Conservation (phyloP, 192 early-diverging fungal genomes). For the Ramicandelaber brevisporus region DNA sequence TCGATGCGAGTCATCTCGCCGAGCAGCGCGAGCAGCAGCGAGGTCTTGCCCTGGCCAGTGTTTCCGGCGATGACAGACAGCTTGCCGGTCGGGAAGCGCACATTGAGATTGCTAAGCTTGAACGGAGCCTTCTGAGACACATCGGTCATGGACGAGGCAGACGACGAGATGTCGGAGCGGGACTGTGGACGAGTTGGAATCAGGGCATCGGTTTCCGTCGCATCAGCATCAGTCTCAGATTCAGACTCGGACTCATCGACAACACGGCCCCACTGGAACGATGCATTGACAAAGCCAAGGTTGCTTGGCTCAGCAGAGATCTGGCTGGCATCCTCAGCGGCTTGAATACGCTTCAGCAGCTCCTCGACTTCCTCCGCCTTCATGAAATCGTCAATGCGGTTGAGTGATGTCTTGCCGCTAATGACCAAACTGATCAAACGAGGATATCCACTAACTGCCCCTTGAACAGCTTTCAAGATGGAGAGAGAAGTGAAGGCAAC, state of each 20-base stretch:
- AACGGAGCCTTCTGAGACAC: too few species aligned
- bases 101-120: constrained; percentile 25
- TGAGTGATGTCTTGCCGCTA: constrained; percentile 35
- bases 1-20: constrained; percentile 31
- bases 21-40: constrained; percentile 41
- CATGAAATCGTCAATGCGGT: constrained; percentile 49
- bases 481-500: constrained; percentile 45
- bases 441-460: too few species aligned
- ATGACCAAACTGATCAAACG: constrained; percentile 34
- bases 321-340: too few species aligned
- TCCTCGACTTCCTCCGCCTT: constrained; percentile 36
- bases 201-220: too few species aligned
- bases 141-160: too few species aligned
- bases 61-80: constrained; percentile 55
- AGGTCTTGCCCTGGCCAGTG: constrained; percentile 70
- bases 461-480: too few species aligned
- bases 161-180: too few species aligned
- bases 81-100: constrained; percentile 34
- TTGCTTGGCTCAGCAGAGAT: too few species aligned
- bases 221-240: too few species aligned
- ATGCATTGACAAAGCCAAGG: too few species aligned
- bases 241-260: too few species aligned
- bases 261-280: too few species aligned
- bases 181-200: constrained; percentile 2
- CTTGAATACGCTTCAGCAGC: constrained; percentile 11